A percentile compares a stretch with the other conserved stretches of the same genome.
Conservation (phyloP, 495 filamentous ascomycete species). For the Lepidopterella palustris region DNA sequence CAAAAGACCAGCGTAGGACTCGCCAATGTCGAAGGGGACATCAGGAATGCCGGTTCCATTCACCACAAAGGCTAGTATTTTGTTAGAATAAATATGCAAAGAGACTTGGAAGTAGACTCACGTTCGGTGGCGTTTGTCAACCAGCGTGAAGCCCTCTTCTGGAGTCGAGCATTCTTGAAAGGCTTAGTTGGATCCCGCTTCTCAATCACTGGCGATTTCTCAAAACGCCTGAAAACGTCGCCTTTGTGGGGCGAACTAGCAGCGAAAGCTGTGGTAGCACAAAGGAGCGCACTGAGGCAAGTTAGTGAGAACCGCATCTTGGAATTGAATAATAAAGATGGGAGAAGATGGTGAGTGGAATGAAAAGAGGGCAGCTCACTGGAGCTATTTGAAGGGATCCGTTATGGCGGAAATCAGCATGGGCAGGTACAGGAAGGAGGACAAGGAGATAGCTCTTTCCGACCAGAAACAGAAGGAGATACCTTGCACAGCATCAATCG, state of each 20-base stretch:
- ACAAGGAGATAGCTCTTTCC: neutral
- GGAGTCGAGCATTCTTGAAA: conserved; percentile 16
- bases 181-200: conserved; percentile 11
- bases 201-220: conserved; percentile 9
- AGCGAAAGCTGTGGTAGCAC: conserved; percentile 17
- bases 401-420: conserved; percentile 11
- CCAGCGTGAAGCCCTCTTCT: conserved; percentile 17
- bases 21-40: conserved; percentile 68
- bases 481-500: too few species aligned
- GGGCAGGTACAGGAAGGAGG: neutral
- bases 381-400: conserved; percentile 17
- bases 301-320: conserved; percentile 20
- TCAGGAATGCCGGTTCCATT: conserved; percentile 63
- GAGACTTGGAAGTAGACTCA: neutral
- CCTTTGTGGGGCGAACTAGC: conserved; percentile 6
- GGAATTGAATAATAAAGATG: neutral
- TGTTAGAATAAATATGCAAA: neutral
- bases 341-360: neutral
- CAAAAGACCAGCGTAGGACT: conserved; percentile 68
- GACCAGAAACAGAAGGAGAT: too few species aligned
- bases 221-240: conserved; percentile 6
- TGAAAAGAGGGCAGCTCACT: neutral
- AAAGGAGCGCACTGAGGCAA: conserved; percentile 13
- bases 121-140: conserved; percentile 21
- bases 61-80: conserved; percentile 49